Evolutionary conservation across 768 basidiomycete species (phyloP).

Genomic region (Hypholoma sublateritium): DNA sequence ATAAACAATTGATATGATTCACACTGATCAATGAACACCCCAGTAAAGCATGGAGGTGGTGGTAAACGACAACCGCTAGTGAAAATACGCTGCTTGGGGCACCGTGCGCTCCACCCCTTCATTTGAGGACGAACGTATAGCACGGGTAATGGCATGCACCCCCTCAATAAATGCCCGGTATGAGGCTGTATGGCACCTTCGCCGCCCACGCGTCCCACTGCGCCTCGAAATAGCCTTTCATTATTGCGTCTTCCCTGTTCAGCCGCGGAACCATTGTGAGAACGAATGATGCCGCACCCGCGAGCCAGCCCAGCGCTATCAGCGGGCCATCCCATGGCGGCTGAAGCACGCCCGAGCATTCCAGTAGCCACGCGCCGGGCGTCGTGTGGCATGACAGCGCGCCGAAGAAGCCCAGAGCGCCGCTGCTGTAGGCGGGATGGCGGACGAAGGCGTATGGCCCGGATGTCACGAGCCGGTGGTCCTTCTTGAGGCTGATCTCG

Average conservation of each 20-base stretch:
- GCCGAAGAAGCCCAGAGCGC: slow-evolving; percentile 7
- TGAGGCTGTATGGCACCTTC: slow-evolving; percentile 26
- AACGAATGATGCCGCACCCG: background rate
- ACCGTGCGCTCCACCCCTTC: no score
- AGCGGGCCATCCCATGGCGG: slow-evolving; percentile 9
- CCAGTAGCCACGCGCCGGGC: slow-evolving; percentile 12
- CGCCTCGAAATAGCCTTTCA: slow-evolving; percentile 28
- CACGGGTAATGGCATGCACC: background rate
- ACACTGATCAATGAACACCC: no score
- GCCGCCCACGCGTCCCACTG: slow-evolving; percentile 32
- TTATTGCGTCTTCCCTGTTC: slow-evolving; percentile 29
- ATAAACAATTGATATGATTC: no score
- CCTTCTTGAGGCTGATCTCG: slow-evolving; percentile 15
- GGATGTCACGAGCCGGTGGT: slow-evolving; percentile 16
- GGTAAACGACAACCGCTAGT: no score
- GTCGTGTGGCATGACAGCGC: slow-evolving; percentile 8
- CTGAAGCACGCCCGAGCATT: slow-evolving; percentile 17
- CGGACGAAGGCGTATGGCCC: slow-evolving; percentile 19
- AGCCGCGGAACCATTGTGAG: slow-evolving; percentile 18
- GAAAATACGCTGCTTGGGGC: no score
- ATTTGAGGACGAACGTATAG: no score
- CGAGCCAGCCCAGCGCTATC: slow-evolving; percentile 14
- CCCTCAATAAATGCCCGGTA: slow-evolving; percentile 20
- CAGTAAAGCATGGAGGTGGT: no score
- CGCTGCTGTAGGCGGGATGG: slow-evolving; percentile 17